Evolutionary conservation across 2,329 filamentous ascomycete genomes (phyloP).

Genomic region (Colletotrichum chrysophilum): DNA sequence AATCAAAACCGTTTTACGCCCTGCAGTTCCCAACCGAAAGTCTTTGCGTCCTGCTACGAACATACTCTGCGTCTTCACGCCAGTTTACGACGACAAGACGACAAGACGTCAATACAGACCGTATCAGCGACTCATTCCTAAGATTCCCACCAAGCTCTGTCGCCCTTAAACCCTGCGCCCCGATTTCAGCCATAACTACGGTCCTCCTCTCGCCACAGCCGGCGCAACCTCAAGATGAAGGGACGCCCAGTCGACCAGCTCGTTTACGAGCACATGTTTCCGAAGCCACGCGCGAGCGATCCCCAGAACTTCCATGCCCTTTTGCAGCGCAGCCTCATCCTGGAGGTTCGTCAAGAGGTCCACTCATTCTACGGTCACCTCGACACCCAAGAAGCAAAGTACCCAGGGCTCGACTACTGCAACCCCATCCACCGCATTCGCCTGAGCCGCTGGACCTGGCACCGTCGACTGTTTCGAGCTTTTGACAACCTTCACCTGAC

Average conservation of each 20-base stretch:
- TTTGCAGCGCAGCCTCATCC: conserved; percentile 73
- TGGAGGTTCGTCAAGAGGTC: conserved; percentile 80
- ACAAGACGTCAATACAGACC: neutral
- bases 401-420: conserved; percentile 81
- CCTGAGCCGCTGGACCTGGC: conserved; percentile 79
- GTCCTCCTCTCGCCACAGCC: neutral
- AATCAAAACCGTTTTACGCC: neutral
- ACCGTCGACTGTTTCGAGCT: conserved; percentile 76
- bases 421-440: conserved; percentile 76
- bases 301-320: conserved; percentile 75
- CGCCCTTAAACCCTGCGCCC: neutral
- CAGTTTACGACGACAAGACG: neutral
- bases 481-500: conserved; percentile 76
- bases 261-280: conserved; percentile 77
- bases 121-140: neutral
- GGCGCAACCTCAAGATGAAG: conserved; percentile 60
- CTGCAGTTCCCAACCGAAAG: neutral
- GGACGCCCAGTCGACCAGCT: conserved; percentile 73
- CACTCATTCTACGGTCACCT: conserved; percentile 81
- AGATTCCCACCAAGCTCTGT: neutral
- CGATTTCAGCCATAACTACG: neutral
- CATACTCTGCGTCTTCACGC: neutral
- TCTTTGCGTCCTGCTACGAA: neutral
- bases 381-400: conserved; percentile 80
- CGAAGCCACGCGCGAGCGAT: conserved; percentile 69